phyloP scores from a whole-genome alignment of 768 basidiomycete species.

The Rubroboletus satanas region DNA sequence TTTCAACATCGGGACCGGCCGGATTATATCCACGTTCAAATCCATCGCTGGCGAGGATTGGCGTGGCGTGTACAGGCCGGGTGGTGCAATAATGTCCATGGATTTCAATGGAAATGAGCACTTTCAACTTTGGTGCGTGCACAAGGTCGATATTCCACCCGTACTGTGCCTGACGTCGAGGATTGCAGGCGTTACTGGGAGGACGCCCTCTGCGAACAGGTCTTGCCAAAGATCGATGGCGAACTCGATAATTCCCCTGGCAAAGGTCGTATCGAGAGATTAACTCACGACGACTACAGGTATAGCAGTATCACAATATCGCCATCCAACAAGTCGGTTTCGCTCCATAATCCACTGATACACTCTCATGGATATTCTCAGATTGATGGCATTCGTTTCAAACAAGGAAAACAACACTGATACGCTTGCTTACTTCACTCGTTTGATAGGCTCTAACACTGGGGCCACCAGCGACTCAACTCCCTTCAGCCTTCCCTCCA shows the following conservation, averaged over 20 bases:
- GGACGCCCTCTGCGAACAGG: constrained; percentile 24
- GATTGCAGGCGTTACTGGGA: constrained; percentile 42
- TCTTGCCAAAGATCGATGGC: constrained; percentile 33
- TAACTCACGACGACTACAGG: constrained; percentile 38
- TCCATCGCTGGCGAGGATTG: constrained; percentile 39
- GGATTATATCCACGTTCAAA: constrained; percentile 32
- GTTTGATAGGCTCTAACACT: constrained; percentile 30
- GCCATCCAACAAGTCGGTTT: constrained; percentile 34
- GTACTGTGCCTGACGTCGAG: not conserved
- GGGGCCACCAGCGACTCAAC: constrained; percentile 27
- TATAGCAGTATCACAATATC: constrained; percentile 32
- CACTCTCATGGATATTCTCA: constrained; percentile 12
- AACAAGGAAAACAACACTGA: constrained; percentile 41
- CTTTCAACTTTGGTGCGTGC: constrained; percentile 39
- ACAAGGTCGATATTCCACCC: not conserved
- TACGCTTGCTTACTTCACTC: constrained; percentile 36
- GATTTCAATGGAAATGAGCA: constrained; percentile 40
- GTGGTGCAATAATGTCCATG: constrained; percentile 38
- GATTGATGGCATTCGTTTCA: constrained; percentile 38
- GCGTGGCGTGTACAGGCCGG: constrained; percentile 35
- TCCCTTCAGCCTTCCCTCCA: constrained; percentile 32
- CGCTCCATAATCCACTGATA: not conserved
- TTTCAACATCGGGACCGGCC: constrained; percentile 38
- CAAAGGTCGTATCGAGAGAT: constrained; percentile 37
- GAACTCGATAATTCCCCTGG: constrained; percentile 40